Evolutionary conservation across 139 green algal genomes (phyloP), one percentile per base, ranked within the genome.

Genomic region (Edaphochlamys debaryana): DNA sequence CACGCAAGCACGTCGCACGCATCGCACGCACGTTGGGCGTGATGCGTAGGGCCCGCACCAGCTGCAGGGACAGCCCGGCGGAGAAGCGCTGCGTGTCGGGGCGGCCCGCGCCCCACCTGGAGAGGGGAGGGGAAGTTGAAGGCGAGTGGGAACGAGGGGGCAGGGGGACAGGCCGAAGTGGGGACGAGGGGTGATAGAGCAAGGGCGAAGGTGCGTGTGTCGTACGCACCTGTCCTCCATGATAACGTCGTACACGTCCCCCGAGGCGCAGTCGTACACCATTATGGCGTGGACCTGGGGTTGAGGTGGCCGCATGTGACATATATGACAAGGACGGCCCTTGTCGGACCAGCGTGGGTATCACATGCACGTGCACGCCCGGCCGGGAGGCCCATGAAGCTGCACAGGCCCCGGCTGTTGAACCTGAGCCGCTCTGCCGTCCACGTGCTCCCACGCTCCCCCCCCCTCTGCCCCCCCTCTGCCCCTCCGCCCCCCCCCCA

Each of bases 31-130:
- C 74, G 22, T 71, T 63, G 5, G 74, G 22, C n/a, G 60, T 71
- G 60, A 81, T 42, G 34, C 41, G 19, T 38, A 81, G 40, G 27
- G 60, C 74, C 60, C 74, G 56, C 66, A 81, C 60, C 34, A 23
- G 45, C 13, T 32, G 74, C 58, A 81, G 69, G 62, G 60, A 34
- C 40, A 81, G 74, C 40, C 40, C 54, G 40, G 60, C 40, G 58
- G 74, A 60, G 42, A 81, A 81, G 74, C 74, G 74, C 74, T 81
- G 74, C 60, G 56, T 30, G 74, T 81, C 74, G 40, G 74, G 74
- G 15, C 74, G 74, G 0, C 74, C 74, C 4, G 74, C 74, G 32
- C 74, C 74, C 74, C 74, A 81, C 40, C 74, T 81, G 74, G 6
- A 60, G 74, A 2, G 19, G 45, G 48, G 2, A 32, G 20, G n/a